These are phyloP conservation scores for Arctium lappa DNA, from an alignment of 129 eudicot genomes.

Conservation along the genomic window DNA sequence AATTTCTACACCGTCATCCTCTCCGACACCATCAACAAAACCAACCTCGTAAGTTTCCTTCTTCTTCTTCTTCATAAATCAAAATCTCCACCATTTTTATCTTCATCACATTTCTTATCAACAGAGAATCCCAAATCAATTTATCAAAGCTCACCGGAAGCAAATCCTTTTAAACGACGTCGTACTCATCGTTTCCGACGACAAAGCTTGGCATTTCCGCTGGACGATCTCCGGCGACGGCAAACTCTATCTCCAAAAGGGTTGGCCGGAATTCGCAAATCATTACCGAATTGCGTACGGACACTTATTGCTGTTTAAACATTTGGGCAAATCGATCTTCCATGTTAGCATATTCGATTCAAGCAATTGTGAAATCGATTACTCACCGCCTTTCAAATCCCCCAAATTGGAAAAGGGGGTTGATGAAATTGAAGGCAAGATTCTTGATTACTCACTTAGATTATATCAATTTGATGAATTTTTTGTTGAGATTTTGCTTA, in stretches of 20 bases:
- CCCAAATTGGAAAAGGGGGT: not conserved
- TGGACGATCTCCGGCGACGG: slow-evolving; percentile 12
- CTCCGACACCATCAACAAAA: not conserved
- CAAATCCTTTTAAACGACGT: slow-evolving; percentile 2
- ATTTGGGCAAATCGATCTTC: not conserved
- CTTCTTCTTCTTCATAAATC: not conserved
- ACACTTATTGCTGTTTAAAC: not conserved
- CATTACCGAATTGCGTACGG: slow-evolving; percentile 8
- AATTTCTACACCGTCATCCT: slow-evolving; percentile 6
- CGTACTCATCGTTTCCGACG: slow-evolving; percentile 16
- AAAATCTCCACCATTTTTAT: not conserved
- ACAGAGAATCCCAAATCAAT: slow-evolving; percentile 17
- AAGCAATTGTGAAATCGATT: not conserved
- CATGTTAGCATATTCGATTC: slow-evolving; percentile 9
- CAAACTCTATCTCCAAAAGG: slow-evolving; percentile 5
- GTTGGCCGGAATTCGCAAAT: slow-evolving; percentile 19
- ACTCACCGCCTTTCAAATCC: not conserved
- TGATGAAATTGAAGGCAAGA: not conserved
- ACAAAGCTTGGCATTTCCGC: slow-evolving; percentile 6
- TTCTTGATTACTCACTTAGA: not conserved
- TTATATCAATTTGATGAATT: too few species aligned
- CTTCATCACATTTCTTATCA: not conserved
- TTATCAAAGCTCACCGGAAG: slow-evolving; percentile 3
- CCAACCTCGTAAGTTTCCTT: slow-evolving; percentile 7
- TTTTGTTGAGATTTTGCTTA: too few species aligned